phyloP scores from a whole-genome alignment of 768 basidiomycete species.

The Naganishia friedmannii region DNA sequence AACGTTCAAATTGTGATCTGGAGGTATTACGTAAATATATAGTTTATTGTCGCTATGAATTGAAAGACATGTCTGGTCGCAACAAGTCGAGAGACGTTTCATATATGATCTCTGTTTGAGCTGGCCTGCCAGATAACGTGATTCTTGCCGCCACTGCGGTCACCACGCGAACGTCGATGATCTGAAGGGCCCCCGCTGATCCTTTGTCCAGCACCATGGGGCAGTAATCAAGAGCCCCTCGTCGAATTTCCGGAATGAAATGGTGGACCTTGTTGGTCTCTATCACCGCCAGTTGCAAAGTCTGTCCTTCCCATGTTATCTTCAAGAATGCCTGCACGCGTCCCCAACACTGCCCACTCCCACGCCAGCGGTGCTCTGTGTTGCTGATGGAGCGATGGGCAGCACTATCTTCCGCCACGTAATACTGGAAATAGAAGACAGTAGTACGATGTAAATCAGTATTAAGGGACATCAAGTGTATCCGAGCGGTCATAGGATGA shows the following conservation, averaged over 20 bases:
- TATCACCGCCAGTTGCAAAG: background rate
- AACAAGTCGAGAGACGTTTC: background rate
- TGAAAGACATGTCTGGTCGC: background rate
- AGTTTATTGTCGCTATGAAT: too few species aligned
- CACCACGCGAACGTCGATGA: background rate
- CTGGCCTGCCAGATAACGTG: too few species aligned
- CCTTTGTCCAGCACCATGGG: background rate
- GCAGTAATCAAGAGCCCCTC: background rate
- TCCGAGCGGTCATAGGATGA: background rate
- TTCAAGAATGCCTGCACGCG: background rate
- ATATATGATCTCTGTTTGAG: background rate
- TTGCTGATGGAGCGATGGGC: background rate
- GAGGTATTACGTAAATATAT: too few species aligned
- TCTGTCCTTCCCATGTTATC: background rate
- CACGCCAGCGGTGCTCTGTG: background rate
- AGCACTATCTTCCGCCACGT: background rate
- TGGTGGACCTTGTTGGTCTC: background rate
- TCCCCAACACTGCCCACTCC: background rate
- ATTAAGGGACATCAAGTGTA: background rate
- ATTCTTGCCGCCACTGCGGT: background rate
- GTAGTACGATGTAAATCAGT: background rate
- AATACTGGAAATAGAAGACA: background rate
- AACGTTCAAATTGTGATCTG: too few species aligned
- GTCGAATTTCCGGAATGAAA: constrained; percentile 1
- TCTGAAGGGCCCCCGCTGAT: background rate